These are phyloP conservation scores for Pseudogymnoascus sp. DNA, from an alignment of 2,329 filamentous ascomycete species.

Conservation along the genomic window DNA sequence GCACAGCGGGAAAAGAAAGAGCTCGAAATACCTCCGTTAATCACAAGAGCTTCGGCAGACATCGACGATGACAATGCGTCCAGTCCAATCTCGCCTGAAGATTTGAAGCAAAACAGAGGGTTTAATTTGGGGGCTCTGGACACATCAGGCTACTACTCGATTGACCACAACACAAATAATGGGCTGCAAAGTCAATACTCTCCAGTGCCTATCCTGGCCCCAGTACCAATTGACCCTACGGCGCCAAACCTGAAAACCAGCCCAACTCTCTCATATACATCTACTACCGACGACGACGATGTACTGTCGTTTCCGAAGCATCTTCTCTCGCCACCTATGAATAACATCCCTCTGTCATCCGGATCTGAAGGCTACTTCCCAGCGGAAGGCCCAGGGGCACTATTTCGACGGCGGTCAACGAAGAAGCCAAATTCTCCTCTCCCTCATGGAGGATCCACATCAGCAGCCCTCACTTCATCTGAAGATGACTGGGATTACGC, in stretches of 20 bases:
- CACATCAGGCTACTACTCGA: conserved; percentile 23
- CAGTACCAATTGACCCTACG: conserved; percentile 26
- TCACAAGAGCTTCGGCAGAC: conserved; percentile 28
- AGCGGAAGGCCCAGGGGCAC: conserved; percentile 30
- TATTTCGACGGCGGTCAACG: conserved; percentile 24
- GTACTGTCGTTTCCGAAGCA: conserved; percentile 52
- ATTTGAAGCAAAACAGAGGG: conserved; percentile 17
- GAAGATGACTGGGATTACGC: conserved; percentile 74
- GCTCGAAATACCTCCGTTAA: conserved; percentile 28
- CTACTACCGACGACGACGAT: conserved; percentile 81
- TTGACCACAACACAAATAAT: not conserved
- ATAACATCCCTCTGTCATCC: conserved; percentile 38
- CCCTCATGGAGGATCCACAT: conserved; percentile 44
- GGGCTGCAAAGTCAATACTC: not conserved
- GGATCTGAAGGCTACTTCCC: conserved; percentile 57
- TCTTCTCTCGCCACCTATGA: conserved; percentile 36
- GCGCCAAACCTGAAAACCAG: conserved; percentile 33
- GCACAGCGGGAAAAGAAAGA: conserved; percentile 52
- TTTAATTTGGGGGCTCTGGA: conserved; percentile 42
- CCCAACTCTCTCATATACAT: conserved; percentile 53
- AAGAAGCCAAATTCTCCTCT: conserved; percentile 47
- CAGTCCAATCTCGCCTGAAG: conserved; percentile 22
- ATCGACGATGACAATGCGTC: conserved; percentile 16
- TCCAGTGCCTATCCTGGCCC: conserved; percentile 14
- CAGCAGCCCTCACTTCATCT: conserved; percentile 34